phyloP scores from a whole-genome alignment of 495 filamentous ascomycete genomes.

The Achaetomiella virescens region DNA sequence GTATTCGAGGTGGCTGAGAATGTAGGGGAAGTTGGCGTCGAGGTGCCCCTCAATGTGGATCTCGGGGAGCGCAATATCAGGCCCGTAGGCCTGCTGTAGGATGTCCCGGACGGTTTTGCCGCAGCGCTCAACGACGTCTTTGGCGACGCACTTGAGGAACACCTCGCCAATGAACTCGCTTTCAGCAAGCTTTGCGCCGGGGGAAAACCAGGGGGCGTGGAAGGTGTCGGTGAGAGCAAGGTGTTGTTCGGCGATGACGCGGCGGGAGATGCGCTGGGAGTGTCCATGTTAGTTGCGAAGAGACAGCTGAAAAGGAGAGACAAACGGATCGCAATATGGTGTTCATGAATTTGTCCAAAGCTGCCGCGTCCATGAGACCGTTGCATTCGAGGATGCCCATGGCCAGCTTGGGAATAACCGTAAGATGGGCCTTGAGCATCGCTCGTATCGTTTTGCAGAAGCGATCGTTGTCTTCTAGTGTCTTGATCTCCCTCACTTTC shows the following conservation, averaged over 20 bases:
- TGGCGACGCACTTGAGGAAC: constrained; percentile 88
- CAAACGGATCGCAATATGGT: constrained; percentile 82
- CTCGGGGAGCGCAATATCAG: constrained; percentile 62
- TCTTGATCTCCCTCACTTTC: constrained; percentile 74
- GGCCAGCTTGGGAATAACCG: constrained; percentile 86
- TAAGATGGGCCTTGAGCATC: constrained; percentile 79
- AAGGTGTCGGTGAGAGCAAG: constrained; percentile 95
- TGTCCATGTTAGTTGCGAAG: not conserved
- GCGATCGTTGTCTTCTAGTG: constrained; percentile 80
- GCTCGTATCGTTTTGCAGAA: constrained; percentile 76
- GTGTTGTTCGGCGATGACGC: constrained; percentile 97
- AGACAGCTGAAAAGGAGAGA: not conserved
- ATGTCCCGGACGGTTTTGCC: constrained; percentile 65
- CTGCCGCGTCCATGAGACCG: constrained; percentile 65
- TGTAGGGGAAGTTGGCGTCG: constrained; percentile 90
- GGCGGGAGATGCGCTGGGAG: constrained; percentile 75
- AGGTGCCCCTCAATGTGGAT: constrained; percentile 83
- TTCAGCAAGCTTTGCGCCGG: constrained; percentile 65
- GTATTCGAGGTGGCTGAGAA: constrained; percentile 92
- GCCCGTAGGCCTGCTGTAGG: constrained; percentile 63
- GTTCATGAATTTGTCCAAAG: constrained; percentile 93
- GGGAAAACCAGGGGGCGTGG: constrained; percentile 86
- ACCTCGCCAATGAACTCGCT: constrained; percentile 92
- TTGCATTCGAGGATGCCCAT: constrained; percentile 90
- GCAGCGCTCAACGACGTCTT: constrained; percentile 80